phyloP scores from a whole-genome alignment of 805 yeast species.

The Wickerhamiella brachini region DNA sequence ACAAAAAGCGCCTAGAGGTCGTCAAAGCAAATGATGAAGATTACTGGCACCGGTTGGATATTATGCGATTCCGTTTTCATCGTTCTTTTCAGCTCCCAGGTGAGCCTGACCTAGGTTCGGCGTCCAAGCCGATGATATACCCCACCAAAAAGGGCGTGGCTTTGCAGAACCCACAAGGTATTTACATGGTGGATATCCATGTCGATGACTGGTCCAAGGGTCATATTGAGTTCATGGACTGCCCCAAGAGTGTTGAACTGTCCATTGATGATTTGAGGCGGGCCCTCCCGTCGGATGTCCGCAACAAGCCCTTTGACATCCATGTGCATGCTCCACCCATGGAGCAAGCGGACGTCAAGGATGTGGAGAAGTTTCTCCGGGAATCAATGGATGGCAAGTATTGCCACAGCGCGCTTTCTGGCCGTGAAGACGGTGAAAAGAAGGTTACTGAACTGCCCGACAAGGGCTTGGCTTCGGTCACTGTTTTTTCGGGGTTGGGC shows the following conservation, averaged over 20 bases:
- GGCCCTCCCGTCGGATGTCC: constrained; percentile 25
- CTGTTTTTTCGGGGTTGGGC: constrained; percentile 62
- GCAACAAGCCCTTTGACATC: constrained; percentile 28
- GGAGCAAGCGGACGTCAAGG: constrained; percentile 37
- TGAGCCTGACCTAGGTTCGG: constrained; percentile 31
- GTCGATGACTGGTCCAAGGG: constrained; percentile 42
- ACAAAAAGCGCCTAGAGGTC: constrained; percentile 10
- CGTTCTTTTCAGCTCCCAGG: constrained; percentile 62
- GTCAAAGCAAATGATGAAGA: constrained; percentile 52
- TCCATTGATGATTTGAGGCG: constrained; percentile 34
- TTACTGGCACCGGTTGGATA: constrained; percentile 76
- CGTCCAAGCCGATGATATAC: constrained; percentile 32
- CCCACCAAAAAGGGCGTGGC: constrained; percentile 36
- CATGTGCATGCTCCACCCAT: constrained; percentile 23
- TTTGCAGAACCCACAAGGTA: constrained; percentile 47
- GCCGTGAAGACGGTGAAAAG: constrained; percentile 15
- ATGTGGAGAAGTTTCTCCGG: constrained; percentile 29
- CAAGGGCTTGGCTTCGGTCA: constrained; percentile 27
- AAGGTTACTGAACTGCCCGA: constrained; percentile 10
- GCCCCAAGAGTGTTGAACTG: constrained; percentile 38
- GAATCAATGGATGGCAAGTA: constrained; percentile 2
- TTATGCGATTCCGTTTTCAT: constrained; percentile 65
- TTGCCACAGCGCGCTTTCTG: constrained; percentile 6
- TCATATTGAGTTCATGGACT: constrained; percentile 51
- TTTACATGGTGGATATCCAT: constrained; percentile 60